phyloP scores from a whole-genome alignment of 179 eudicot species.

The Beta corolliflora region DNA sequence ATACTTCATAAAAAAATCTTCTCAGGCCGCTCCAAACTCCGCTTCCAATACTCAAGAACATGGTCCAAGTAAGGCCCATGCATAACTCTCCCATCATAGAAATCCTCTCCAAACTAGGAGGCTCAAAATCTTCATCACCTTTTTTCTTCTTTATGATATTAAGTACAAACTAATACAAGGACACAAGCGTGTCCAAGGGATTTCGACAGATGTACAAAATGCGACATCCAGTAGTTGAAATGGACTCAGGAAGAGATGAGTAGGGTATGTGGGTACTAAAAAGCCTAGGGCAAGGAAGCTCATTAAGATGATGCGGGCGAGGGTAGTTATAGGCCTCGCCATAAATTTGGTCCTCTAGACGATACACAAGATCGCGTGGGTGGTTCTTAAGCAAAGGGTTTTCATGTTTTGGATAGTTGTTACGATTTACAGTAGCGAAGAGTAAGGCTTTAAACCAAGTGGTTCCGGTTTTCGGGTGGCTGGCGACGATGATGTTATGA shows the following conservation, averaged over 20 bases:
- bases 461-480: slow-evolving; percentile 23
- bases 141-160: too few relatives aligned
- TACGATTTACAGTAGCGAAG: slow-evolving; percentile 23
- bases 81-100: background rate
- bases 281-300: slow-evolving; percentile 9
- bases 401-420: background rate
- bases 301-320: background rate
- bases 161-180: background rate
- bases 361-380: slow-evolving; percentile 39
- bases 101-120: slow-evolving; percentile 8
- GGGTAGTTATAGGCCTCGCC: background rate
- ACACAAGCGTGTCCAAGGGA: background rate
- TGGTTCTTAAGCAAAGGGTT: slow-evolving; percentile 28
- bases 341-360: slow-evolving; percentile 27
- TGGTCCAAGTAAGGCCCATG: slow-evolving; percentile 32
- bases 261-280: slow-evolving; percentile 15
- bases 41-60: slow-evolving; percentile 20
- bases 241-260: slow-evolving; percentile 18
- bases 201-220: background rate
- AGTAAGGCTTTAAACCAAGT: slow-evolving; percentile 26
- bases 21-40: background rate
- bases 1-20: background rate
- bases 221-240: background rate
- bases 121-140: background rate
- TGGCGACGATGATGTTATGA: too few relatives aligned